Evolutionary conservation across 345 rosid genomes (phyloP).

Genomic region (Rhodomyrtus tomentosa): DNA sequence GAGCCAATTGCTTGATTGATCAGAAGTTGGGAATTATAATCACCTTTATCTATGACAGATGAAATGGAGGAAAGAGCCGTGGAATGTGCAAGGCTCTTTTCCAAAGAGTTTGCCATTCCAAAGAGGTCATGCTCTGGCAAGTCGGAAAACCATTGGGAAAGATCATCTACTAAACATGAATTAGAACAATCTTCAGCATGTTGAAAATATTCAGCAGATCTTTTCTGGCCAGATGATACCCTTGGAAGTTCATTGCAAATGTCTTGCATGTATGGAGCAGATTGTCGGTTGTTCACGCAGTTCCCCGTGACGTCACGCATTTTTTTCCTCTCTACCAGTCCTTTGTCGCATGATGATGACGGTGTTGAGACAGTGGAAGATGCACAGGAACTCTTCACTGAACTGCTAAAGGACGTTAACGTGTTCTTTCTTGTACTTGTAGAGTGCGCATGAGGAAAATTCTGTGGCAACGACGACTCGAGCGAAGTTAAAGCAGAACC

Average conservation of each 20-base stretch:
- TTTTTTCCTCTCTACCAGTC: slow-evolving; percentile 2
- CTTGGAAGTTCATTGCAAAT: slow-evolving; percentile 8
- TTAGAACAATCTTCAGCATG: slow-evolving; percentile 27
- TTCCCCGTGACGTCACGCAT: slow-evolving; percentile 3
- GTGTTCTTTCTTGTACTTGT: background rate
- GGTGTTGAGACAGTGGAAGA: background rate
- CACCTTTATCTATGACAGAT: slow-evolving; percentile 7
- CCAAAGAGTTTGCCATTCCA: slow-evolving; percentile 3
- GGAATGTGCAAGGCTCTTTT: slow-evolving; percentile 12
- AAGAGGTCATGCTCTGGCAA: slow-evolving; percentile 19
- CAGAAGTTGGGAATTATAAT: slow-evolving; percentile 8
- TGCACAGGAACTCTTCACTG: background rate
- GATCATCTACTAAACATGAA: slow-evolving; percentile 33
- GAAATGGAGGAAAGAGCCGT: slow-evolving; percentile 6
- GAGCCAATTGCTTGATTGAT: slow-evolving; percentile 5
- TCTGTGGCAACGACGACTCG: slow-evolving; percentile 9
- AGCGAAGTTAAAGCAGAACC: slow-evolving; percentile 31
- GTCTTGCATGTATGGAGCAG: background rate
- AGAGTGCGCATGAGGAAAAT: slow-evolving; percentile 1
- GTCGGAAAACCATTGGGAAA: slow-evolving; percentile 37
- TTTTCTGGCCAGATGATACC: slow-evolving; percentile 7
- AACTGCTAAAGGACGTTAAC: background rate
- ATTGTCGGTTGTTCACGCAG: background rate
- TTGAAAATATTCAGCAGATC: slow-evolving; percentile 26
- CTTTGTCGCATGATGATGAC: slow-evolving; percentile 7